These are phyloP conservation scores for Suillus ampliporus DNA, from an alignment of 768 basidiomycete genomes.

Conservation along the genomic window DNA sequence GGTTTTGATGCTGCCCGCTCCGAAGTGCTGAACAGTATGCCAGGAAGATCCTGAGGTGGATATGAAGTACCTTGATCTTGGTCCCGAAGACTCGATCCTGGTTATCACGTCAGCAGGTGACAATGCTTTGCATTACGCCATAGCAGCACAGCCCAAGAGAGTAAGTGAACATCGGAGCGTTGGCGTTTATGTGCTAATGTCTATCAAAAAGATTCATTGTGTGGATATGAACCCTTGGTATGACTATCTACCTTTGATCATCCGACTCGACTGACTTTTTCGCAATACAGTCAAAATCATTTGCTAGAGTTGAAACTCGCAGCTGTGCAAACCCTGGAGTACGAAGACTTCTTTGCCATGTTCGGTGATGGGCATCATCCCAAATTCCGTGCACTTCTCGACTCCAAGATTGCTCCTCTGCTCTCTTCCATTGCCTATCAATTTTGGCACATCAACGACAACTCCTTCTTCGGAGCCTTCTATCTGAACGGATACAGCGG, in stretches of 20 bases:
- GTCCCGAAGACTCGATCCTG: slow-evolving; percentile 66
- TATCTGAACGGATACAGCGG: slow-evolving; percentile 73
- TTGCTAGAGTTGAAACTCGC: slow-evolving; percentile 82
- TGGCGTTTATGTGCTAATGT: slow-evolving; percentile 4
- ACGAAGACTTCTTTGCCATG: slow-evolving; percentile 66
- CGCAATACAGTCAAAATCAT: slow-evolving; percentile 64
- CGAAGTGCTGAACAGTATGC: slow-evolving; percentile 13
- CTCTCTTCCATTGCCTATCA: slow-evolving; percentile 77
- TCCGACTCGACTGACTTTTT: slow-evolving; percentile 6
- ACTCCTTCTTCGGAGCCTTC: slow-evolving; percentile 57
- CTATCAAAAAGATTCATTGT: slow-evolving; percentile 55
- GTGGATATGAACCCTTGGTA: slow-evolving; percentile 77
- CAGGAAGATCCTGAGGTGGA: slow-evolving; percentile 80
- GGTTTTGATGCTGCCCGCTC: slow-evolving; percentile 3
- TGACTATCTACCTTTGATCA: neutral
- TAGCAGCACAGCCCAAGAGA: slow-evolving; percentile 61
- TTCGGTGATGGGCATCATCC: slow-evolving; percentile 71
- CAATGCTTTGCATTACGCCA: slow-evolving; percentile 81
- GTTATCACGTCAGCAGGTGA: slow-evolving; percentile 82
- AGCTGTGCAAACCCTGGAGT: slow-evolving; percentile 57
- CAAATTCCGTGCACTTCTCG: slow-evolving; percentile 64
- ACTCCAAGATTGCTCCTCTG: slow-evolving; percentile 64
- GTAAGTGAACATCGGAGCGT: slow-evolving; percentile 34
- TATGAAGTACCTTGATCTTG: slow-evolving; percentile 64
- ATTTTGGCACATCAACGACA: slow-evolving; percentile 72